phyloP scores from a whole-genome alignment of 2,329 filamentous ascomycete genomes.

The Colletotrichum tofieldiae region DNA sequence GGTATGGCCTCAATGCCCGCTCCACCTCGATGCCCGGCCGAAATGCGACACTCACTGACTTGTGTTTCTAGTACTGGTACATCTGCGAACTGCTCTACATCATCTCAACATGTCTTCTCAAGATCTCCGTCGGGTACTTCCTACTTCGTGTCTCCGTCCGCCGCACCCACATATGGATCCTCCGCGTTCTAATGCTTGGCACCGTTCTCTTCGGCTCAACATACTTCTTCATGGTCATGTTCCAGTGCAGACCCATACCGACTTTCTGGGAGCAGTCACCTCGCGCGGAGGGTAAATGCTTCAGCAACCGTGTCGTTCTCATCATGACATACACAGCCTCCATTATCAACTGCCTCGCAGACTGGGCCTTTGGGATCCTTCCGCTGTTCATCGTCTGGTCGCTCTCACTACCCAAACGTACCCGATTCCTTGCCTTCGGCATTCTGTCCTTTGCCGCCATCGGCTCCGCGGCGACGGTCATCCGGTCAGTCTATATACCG shows the following conservation, averaged over 20 bases:
- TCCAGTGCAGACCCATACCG: slow-evolving; percentile 57
- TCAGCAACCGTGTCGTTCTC: slow-evolving; percentile 48
- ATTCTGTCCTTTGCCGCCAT: slow-evolving; percentile 55
- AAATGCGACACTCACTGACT: slow-evolving; percentile 18
- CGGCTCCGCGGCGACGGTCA: slow-evolving; percentile 56
- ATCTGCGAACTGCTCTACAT: slow-evolving; percentile 61
- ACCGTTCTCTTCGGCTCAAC: slow-evolving; percentile 55
- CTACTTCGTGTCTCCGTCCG: slow-evolving; percentile 58
- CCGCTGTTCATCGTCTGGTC: slow-evolving; percentile 60
- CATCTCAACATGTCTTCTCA: slow-evolving; percentile 51
- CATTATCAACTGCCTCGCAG: slow-evolving; percentile 55
- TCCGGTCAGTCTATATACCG: slow-evolving; percentile 60
- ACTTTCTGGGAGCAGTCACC: slow-evolving; percentile 56
- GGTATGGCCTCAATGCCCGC: slow-evolving; percentile 41
- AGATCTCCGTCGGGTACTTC: slow-evolving; percentile 61
- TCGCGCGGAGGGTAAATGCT: slow-evolving; percentile 51
- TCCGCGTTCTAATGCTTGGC: slow-evolving; percentile 54
- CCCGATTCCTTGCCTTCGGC: slow-evolving; percentile 55
- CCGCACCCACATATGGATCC: slow-evolving; percentile 52
- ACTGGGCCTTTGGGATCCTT: slow-evolving; percentile 59
- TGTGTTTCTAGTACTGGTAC: slow-evolving; percentile 54
- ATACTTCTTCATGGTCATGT: slow-evolving; percentile 60
- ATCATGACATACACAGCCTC: slow-evolving; percentile 56
- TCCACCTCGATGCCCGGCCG: background rate
- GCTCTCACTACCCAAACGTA: slow-evolving; percentile 56